Percentiles rank a stretch among this genome's conserved stretches.
Evolutionary conservation across 331 rosid genomes (phyloP).

Genomic region (Telfairia occidentalis): DNA sequence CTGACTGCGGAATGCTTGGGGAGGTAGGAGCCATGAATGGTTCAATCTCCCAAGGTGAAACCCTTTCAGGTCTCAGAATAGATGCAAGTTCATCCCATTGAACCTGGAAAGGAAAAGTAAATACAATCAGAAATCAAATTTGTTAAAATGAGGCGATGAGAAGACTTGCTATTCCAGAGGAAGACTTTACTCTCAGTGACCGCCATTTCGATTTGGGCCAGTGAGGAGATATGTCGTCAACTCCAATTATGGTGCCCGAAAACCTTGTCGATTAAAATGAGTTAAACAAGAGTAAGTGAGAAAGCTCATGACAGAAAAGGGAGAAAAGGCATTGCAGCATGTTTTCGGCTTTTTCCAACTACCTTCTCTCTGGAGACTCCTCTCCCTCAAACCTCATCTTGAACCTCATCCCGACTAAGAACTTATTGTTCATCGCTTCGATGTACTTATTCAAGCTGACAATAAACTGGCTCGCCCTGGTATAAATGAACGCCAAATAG

Average conservation of each 20-base stretch:
- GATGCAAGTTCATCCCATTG: constrained; percentile 88
- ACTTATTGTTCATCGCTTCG: constrained; percentile 51
- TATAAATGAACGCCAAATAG: not conserved
- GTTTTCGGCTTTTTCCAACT: not conserved
- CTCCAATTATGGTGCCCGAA: constrained; percentile 64
- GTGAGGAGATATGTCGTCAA: constrained; percentile 53
- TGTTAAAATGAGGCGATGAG: not conserved
- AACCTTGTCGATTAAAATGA: constrained; percentile 35
- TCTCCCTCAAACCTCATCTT: constrained; percentile 77
- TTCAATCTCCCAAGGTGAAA: constrained; percentile 86
- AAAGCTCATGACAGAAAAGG: constrained; percentile 4
- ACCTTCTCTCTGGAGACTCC: constrained; percentile 79
- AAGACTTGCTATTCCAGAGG: not conserved
- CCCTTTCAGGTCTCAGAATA: constrained; percentile 57
- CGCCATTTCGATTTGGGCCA: constrained; percentile 68
- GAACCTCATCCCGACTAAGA: constrained; percentile 56
- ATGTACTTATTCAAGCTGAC: constrained; percentile 50
- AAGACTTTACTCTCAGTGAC: constrained; percentile 52
- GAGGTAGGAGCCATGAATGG: constrained; percentile 40
- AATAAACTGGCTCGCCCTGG: constrained; percentile 72
- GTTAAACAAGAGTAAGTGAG: constrained; percentile 10
- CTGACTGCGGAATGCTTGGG: constrained; percentile 30
- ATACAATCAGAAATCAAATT: not conserved
- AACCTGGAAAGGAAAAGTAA: constrained; percentile 36
- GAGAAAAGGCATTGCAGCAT: not conserved